phyloP scores from a whole-genome alignment of 2,329 filamentous ascomycete genomes.

The Claviceps purpurea region DNA sequence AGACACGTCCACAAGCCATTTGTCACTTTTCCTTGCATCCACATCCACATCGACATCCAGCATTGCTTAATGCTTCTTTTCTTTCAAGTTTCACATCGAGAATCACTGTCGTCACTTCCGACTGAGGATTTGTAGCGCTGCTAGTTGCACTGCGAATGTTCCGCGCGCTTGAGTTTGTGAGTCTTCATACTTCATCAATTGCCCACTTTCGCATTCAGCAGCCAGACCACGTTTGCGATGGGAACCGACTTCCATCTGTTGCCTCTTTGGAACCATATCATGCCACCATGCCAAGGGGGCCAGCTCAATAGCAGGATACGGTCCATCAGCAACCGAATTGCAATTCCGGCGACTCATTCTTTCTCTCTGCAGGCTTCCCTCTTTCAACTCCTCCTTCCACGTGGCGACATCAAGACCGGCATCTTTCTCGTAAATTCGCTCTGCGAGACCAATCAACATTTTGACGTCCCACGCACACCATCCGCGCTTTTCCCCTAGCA shows the following conservation, averaged over 20 bases:
- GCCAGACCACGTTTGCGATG: background rate
- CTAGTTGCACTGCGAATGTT: constrained; percentile 15
- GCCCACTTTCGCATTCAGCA: background rate
- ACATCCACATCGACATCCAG: constrained; percentile 10
- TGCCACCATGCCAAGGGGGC: background rate
- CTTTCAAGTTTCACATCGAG: background rate
- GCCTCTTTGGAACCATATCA: background rate
- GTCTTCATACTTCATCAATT: constrained; percentile 5
- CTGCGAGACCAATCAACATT: background rate
- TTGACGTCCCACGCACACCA: constrained; percentile 1
- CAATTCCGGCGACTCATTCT: background rate
- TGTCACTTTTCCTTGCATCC: constrained; percentile 7
- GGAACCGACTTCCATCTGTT: background rate
- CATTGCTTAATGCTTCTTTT: constrained; percentile 16
- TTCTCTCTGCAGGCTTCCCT: background rate
- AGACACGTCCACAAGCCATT: background rate
- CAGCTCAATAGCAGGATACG: background rate
- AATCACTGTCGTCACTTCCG: background rate
- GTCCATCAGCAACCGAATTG: background rate
- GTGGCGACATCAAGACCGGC: background rate
- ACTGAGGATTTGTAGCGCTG: constrained; percentile 1
- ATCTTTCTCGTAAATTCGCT: background rate
- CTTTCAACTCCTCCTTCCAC: background rate
- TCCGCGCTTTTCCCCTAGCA: constrained; percentile 3
- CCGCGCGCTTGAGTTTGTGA: constrained; percentile 14